Evolutionary conservation across 352 stramenopile species (phyloP).

Genomic region (Phytophthora constricta): DNA sequence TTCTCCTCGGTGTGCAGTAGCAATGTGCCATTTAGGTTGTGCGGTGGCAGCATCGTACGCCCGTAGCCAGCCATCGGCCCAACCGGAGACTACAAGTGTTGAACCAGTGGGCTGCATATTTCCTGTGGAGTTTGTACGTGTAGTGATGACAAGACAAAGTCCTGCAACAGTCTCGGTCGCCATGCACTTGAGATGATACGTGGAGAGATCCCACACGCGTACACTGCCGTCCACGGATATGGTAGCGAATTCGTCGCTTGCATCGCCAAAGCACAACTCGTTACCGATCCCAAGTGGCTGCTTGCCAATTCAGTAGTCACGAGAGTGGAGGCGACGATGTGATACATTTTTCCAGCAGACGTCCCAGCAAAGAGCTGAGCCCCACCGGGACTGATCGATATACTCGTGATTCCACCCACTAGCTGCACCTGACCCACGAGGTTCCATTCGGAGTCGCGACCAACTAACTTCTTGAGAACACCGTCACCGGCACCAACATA

Average conservation of each 20-base stretch:
- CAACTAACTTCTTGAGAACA: constrained; percentile 85
- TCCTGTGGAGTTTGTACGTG: constrained; percentile 10
- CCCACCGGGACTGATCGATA: constrained; percentile 69
- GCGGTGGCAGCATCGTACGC: constrained; percentile 58
- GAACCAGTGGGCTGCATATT: constrained; percentile 2
- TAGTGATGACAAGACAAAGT: constrained; percentile 53
- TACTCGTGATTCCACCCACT: constrained; percentile 78
- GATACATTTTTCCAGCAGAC: constrained; percentile 79
- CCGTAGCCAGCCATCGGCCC: constrained; percentile 79
- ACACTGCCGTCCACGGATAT: constrained; percentile 76
- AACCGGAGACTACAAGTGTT: constrained; percentile 63
- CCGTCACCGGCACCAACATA: constrained; percentile 89
- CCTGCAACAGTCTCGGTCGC: constrained; percentile 63
- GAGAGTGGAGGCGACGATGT: constrained; percentile 58
- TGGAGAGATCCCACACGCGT: constrained; percentile 72
- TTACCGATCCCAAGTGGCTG: constrained; percentile 73
- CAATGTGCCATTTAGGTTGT: constrained; percentile 85
- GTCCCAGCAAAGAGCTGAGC: constrained; percentile 70
- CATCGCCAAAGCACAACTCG: constrained; percentile 58
- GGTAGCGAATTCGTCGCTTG: constrained; percentile 70
- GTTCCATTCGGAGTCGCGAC: constrained; percentile 82
- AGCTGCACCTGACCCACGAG: constrained; percentile 84
- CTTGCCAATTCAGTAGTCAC: constrained; percentile 58
- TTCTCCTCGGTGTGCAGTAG: constrained; percentile 84
- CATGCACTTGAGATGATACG: constrained; percentile 72